Evolutionary conservation across 345 rosid genomes (phyloP).

Genomic region (Sonneratia caseolaris): DNA sequence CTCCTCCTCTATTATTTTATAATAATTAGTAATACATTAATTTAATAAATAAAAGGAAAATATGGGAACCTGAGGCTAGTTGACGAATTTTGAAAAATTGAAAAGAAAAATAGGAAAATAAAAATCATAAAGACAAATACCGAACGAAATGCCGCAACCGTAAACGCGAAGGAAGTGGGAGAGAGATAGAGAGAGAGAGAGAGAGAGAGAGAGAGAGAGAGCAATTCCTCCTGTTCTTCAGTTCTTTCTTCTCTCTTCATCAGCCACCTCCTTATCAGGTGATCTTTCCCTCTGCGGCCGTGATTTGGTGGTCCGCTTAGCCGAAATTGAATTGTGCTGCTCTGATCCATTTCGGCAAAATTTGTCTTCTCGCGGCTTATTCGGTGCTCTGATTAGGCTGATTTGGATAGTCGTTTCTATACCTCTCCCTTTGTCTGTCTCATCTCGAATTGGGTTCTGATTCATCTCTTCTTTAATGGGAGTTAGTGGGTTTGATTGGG

Average conservation of each 20-base stretch:
- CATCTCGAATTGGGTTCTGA: neutral
- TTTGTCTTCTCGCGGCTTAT: neutral
- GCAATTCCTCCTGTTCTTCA: neutral
- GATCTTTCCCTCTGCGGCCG: neutral
- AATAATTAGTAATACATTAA: neutral
- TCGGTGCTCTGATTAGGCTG: slow-evolving; percentile 1
- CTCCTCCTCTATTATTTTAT: neutral
- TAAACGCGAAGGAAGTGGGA: neutral
- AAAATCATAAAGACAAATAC: neutral
- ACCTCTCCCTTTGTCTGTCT: neutral
- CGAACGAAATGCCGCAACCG: neutral
- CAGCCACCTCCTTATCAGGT: neutral
- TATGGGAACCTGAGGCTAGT: neutral
- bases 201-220: neutral
- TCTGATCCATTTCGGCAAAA: neutral
- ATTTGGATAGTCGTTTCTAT: neutral
- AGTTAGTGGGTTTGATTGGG: neutral
- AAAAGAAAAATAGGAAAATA: neutral
- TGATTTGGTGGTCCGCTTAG: neutral
- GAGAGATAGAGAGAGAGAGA: slow-evolving; percentile 1
- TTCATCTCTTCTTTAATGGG: neutral
- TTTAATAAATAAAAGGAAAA: neutral
- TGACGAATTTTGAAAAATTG: too few relatives aligned
- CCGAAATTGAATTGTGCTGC: neutral
- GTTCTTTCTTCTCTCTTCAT: neutral